Evolutionary conservation across 2,329 filamentous ascomycete species (phyloP).

Genomic region (Claviceps purpurea): DNA sequence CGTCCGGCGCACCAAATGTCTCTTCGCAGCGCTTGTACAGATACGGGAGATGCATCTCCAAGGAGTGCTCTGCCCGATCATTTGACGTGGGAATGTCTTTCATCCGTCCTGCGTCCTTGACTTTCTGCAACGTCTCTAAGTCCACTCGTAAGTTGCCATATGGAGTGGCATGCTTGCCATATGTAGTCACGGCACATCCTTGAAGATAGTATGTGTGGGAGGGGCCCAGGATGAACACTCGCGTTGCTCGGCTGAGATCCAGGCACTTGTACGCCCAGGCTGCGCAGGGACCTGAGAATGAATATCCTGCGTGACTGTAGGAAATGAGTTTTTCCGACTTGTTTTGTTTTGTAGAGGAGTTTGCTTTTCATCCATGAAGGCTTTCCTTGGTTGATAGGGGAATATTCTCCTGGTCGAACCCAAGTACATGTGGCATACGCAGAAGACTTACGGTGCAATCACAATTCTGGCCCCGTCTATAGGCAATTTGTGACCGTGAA

Average conservation of each 20-base stretch:
- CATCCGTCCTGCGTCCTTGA: slow-evolving; percentile 26
- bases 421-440: neutral
- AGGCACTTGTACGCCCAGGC: slow-evolving; percentile 90
- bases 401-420: neutral
- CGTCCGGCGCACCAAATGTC: slow-evolving; percentile 32
- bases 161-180: slow-evolving; percentile 58
- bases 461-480: slow-evolving; percentile 65
- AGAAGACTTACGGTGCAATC: slow-evolving; percentile 72
- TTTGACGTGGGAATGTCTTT: slow-evolving; percentile 46
- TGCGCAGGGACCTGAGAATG: slow-evolving; percentile 80
- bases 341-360: neutral
- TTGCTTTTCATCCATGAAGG: neutral
- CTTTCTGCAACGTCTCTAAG: slow-evolving; percentile 33
- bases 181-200: slow-evolving; percentile 63
- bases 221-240: slow-evolving; percentile 83
- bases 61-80: slow-evolving; percentile 78
- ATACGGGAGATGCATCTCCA: slow-evolving; percentile 95
- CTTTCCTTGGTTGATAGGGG: neutral
- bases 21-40: slow-evolving; percentile 62
- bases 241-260: slow-evolving; percentile 69
- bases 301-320: slow-evolving; percentile 78
- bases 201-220: slow-evolving; percentile 77
- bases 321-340: neutral
- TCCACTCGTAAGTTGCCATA: slow-evolving; percentile 60
- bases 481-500: slow-evolving; percentile 50